Percentiles rank a stretch among this genome's conserved stretches.
phyloP scores from a whole-genome alignment of 1,284 basidiomycete genomes.

The Heterobasidion occidentale region DNA sequence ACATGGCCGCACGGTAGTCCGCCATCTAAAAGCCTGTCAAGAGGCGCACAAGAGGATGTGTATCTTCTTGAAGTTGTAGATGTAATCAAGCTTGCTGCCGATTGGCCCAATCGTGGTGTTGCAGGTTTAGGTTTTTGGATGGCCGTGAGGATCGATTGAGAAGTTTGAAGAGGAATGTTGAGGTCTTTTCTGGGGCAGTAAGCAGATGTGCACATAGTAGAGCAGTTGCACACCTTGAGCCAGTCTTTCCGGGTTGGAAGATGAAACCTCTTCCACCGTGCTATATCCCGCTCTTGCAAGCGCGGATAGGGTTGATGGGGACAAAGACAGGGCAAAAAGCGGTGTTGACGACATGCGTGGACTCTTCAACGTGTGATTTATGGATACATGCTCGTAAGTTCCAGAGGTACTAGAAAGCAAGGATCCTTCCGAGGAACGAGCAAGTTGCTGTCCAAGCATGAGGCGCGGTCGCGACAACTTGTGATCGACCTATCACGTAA shows the following conservation, averaged over 20 bases:
- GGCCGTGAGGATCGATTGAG: slow-evolving; percentile 34
- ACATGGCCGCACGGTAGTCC: slow-evolving; percentile 53
- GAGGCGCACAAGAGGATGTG: slow-evolving; percentile 35
- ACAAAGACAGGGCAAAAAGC: slow-evolving; percentile 29
- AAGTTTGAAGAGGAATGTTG: slow-evolving; percentile 33
- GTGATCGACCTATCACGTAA: no score
- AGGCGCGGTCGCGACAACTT: no score
- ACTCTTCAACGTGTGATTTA: not conserved
- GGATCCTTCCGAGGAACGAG: no score
- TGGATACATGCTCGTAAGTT: no score
- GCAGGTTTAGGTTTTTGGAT: slow-evolving; percentile 22
- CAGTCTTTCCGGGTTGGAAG: slow-evolving; percentile 30
- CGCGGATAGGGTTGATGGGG: slow-evolving; percentile 29
- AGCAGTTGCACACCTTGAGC: slow-evolving; percentile 30
- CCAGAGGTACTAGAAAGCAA: no score
- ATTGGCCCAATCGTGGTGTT: slow-evolving; percentile 38
- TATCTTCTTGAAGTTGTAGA: slow-evolving; percentile 22
- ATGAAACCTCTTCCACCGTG: slow-evolving; percentile 35
- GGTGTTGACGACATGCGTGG: slow-evolving; percentile 18
- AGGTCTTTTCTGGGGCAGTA: slow-evolving; percentile 29
- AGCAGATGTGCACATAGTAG: not conserved
- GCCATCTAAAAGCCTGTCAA: slow-evolving; percentile 52
- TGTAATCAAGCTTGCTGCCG: slow-evolving; percentile 40
- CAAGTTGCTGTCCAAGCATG: no score
- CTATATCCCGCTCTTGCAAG: slow-evolving; percentile 43